Percentiles rank a stretch among this genome's conserved stretches.
Evolutionary conservation across 1,284 basidiomycete genomes (phyloP).

Genomic region (Cutaneotrichosporon curvatum): DNA sequence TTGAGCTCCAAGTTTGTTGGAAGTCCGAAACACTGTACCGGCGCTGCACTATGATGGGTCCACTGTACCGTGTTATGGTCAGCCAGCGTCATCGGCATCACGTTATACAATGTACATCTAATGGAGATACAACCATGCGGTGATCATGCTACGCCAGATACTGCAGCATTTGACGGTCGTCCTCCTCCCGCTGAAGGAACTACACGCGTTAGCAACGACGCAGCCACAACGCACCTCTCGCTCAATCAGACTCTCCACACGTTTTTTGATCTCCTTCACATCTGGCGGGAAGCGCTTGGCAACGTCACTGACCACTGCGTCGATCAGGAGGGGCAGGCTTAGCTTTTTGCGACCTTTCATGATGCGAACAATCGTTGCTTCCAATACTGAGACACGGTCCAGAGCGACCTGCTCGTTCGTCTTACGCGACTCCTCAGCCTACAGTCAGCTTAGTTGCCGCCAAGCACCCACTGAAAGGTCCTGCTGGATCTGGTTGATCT

Average conservation of each 20-base stretch:
- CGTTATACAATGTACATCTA: too few species aligned
- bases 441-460: neutral
- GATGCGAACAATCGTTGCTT: conserved; percentile 88
- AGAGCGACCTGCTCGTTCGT: conserved; percentile 78
- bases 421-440: conserved; percentile 78
- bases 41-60: too few species aligned
- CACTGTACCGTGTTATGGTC: too few species aligned
- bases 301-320: conserved; percentile 56
- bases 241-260: conserved; percentile 74
- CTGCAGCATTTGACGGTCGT: conserved; percentile 61
- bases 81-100: too few species aligned
- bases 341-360: conserved; percentile 88
- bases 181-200: conserved; percentile 56
- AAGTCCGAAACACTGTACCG: too few species aligned
- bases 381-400: conserved; percentile 76
- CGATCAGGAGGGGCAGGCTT: conserved; percentile 63
- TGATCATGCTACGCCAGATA: conserved; percentile 60
- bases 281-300: conserved; percentile 52
- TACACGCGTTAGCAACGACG: conserved; percentile 37
- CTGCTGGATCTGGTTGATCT: conserved; percentile 94
- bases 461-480: conserved; percentile 63
- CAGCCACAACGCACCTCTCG: conserved; percentile 50
- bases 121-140: too few species aligned
- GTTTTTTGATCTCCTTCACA: conserved; percentile 67
- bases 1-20: too few species aligned